Evolutionary conservation across 371 early-diverging fungal genomes (phyloP).

Genomic region (Rhizopus delemar): DNA sequence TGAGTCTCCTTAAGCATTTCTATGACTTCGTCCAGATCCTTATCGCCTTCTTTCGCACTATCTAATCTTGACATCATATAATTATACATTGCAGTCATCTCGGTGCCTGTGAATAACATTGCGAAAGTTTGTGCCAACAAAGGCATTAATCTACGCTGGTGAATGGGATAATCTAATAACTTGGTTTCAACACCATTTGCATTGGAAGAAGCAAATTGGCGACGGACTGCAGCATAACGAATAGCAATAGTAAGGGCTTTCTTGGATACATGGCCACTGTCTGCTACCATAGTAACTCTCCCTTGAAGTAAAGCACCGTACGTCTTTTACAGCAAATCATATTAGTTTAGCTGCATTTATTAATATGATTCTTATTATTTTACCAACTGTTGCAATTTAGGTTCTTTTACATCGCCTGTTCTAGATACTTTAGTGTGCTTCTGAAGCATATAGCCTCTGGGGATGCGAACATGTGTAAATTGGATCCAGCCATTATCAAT

Average conservation of each 20-base stretch:
- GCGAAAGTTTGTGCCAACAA: constrained; percentile 89
- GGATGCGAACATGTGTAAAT: constrained; percentile 80
- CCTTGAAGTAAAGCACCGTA: constrained; percentile 89
- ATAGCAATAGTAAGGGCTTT: constrained; percentile 90
- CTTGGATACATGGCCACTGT: constrained; percentile 85
- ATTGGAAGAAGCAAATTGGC: constrained; percentile 71
- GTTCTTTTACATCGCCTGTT: constrained; percentile 72
- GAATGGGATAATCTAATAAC: constrained; percentile 88
- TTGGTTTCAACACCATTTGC: constrained; percentile 69
- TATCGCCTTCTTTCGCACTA: constrained; percentile 64
- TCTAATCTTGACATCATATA: constrained; percentile 75
- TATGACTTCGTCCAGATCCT: constrained; percentile 64
- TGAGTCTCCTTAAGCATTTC: constrained; percentile 89
- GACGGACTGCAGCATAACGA: constrained; percentile 89
- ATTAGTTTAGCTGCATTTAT: constrained; percentile 54
- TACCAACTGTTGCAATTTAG: constrained; percentile 51
- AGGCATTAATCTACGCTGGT: constrained; percentile 90
- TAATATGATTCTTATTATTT: constrained; percentile 67
- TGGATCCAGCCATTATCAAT: constrained; percentile 88
- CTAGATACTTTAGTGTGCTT: constrained; percentile 91
- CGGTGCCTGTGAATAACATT: constrained; percentile 86
- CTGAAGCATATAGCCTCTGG: constrained; percentile 84
- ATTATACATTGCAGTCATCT: constrained; percentile 78
- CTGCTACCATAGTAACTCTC: constrained; percentile 88
- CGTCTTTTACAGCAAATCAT: constrained; percentile 68